Percentiles rank a stretch among this genome's conserved stretches.
phyloP scores from a whole-genome alignment of 2,329 filamentous ascomycete genomes.

The Amylocarpus encephaloides region DNA sequence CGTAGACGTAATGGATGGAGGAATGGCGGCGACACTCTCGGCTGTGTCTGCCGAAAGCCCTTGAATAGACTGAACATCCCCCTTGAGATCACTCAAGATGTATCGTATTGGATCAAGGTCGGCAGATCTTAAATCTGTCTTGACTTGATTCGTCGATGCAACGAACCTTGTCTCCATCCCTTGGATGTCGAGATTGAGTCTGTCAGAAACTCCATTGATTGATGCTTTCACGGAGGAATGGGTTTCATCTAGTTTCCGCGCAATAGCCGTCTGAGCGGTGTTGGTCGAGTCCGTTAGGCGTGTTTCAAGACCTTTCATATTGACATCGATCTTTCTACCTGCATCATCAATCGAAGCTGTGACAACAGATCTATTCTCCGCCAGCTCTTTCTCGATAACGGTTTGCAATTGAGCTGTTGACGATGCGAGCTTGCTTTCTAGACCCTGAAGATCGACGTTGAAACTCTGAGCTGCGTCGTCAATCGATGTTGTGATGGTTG shows the following conservation, averaged over 20 bases:
- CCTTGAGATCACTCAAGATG: not conserved
- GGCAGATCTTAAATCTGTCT: not conserved
- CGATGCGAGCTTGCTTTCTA: conserved; percentile 9
- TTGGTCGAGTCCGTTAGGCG: no score
- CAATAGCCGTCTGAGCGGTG: no score
- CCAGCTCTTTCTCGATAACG: conserved; percentile 6
- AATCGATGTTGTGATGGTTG: no score
- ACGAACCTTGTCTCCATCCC: not conserved
- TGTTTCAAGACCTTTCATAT: conserved; percentile 7
- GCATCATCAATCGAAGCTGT: conserved; percentile 7
- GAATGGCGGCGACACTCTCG: conserved; percentile 1
- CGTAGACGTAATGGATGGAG: not conserved
- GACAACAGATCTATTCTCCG: conserved; percentile 5
- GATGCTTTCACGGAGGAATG: no score
- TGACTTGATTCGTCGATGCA: conserved; percentile 2
- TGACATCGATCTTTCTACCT: conserved; percentile 9
- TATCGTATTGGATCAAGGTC: not conserved
- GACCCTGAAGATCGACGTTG: conserved; percentile 9
- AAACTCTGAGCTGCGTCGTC: conserved; percentile 7
- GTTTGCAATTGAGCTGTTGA: conserved; percentile 10
- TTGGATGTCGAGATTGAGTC: no score
- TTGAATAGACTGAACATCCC: not conserved
- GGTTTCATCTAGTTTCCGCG: no score
- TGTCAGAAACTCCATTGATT: no score
- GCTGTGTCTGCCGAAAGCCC: not conserved